These are phyloP conservation scores for Penicillium silybi DNA, from an alignment of 495 filamentous ascomycete genomes.

Conservation along the genomic window DNA sequence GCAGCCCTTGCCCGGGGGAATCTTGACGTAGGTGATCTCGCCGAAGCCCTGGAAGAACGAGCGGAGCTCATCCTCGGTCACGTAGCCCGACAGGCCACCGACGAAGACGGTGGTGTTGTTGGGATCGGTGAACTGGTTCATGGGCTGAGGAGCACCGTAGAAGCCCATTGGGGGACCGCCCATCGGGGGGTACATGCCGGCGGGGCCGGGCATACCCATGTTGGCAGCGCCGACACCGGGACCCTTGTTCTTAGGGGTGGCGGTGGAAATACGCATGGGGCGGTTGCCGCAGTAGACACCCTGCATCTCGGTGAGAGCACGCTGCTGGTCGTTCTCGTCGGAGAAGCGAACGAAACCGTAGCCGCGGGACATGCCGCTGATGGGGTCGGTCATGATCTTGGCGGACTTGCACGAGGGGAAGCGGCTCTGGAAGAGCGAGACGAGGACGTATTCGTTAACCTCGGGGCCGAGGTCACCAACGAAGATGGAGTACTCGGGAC, in stretches of 20 bases:
- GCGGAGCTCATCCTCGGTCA: slow-evolving; percentile 97
- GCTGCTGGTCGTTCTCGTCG: slow-evolving; percentile 91
- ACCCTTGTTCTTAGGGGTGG: slow-evolving; percentile 93
- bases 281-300: slow-evolving; percentile 98
- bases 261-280: slow-evolving; percentile 97
- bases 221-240: slow-evolving; percentile 50
- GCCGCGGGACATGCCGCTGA: slow-evolving; percentile 93
- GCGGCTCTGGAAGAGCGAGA: slow-evolving; percentile 92
- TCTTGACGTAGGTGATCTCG: slow-evolving; percentile 99
- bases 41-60: slow-evolving; percentile 99
- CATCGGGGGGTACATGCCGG: slow-evolving; percentile 60
- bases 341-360: slow-evolving; percentile 98
- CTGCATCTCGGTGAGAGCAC: slow-evolving; percentile 95
- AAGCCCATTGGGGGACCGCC: slow-evolving; percentile 75
- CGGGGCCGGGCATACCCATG: slow-evolving; percentile 52
- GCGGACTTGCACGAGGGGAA: slow-evolving; percentile 98
- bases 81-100: slow-evolving; percentile 94
- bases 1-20: slow-evolving; percentile 97
- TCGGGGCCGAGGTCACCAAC: slow-evolving; percentile 97
- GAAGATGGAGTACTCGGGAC: slow-evolving; percentile 95
- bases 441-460: slow-evolving; percentile 97
- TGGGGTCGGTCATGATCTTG: slow-evolving; percentile 99
- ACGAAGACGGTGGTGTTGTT: slow-evolving; percentile 99
- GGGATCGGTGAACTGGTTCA: slow-evolving; percentile 99
- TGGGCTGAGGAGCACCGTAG: slow-evolving; percentile 84